Evolutionary conservation across 2,329 filamentous ascomycete species (phyloP), one percentile per base, ranked within the genome.

Genomic region (Stemphylium beticola): DNA sequence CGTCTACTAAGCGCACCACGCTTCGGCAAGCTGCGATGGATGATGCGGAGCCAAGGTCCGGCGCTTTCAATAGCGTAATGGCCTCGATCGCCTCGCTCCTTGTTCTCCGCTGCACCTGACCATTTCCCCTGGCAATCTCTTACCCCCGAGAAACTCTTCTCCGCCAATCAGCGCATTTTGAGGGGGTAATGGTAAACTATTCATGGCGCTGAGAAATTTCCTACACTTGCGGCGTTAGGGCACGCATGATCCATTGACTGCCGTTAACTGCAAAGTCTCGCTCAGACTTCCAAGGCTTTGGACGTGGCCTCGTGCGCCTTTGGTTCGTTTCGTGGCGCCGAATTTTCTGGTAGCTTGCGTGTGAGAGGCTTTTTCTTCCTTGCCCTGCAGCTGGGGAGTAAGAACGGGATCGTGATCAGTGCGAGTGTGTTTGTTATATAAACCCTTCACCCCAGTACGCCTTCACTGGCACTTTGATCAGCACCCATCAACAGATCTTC

Each of bases 181-280:
- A 46, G 53, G 53, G 53, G 53, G 53, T 55, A 55, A 55, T 55
- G 53, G 53, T 47, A 52, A 47, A 55, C 53, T 52, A 52, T 46
- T 55, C 53, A 47, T 38, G 52, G 52, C 41, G 40, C 48, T 55
- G 41, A 37, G 48, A 55, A 55, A 55, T 46, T 55, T 55, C 48
- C 48, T 52, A 40, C 51, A 42, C 39, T 54, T 31, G 45, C 20
- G 26, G 43, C 18, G 37, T 29, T 46, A 52, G 42, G 41, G 57
- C 41, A 61, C 71, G 67, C 69, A 72, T 74, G 72, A 75, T 72
- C 68, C 58, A 50, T 49, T 45, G 49, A 60, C 64, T 76, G 73
- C 74, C 73, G 73, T 76, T 77, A 77, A 76, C 75, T 76, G 75
- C 72, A 77, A 76, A 74, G 75, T 69, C 65, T 63, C 59, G 53